A percentile compares a stretch with the other conserved stretches of the same genome.
phyloP scores from a whole-genome alignment of 2,329 filamentous ascomycete species.

The Pseudogymnoascus sp. region DNA sequence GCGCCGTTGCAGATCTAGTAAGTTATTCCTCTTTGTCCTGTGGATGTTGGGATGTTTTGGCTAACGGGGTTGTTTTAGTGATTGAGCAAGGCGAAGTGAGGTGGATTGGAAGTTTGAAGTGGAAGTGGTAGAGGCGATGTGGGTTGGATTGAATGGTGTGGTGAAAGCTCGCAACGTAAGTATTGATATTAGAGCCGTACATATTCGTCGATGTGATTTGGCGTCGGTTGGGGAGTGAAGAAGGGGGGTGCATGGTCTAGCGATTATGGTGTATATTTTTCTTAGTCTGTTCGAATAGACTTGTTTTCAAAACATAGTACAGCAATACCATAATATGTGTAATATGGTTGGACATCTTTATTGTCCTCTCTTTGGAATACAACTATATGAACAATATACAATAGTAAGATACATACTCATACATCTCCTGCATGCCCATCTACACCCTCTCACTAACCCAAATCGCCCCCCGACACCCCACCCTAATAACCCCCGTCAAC shows the following conservation, averaged over 20 bases:
- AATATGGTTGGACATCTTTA: neutral
- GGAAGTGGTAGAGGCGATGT: neutral
- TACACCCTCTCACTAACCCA: conserved; percentile 75
- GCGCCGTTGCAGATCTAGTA: conserved; percentile 96
- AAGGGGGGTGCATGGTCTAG: conserved; percentile 6
- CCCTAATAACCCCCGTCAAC: conserved; percentile 75
- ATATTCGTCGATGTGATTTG: conserved; percentile 5
- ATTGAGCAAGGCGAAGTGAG: neutral
- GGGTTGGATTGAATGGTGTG: neutral
- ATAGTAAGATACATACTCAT: conserved; percentile 12
- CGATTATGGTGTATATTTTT: neutral
- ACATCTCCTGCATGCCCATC: conserved; percentile 14
- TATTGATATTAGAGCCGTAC: conserved; percentile 9
- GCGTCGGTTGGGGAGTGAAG: neutral
- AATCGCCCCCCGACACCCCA: conserved; percentile 87
- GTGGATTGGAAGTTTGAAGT: neutral
- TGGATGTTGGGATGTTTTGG: neutral
- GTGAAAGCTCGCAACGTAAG: neutral
- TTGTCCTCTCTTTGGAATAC: neutral
- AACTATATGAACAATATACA: neutral
- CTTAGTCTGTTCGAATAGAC: neutral
- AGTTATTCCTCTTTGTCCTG: conserved; percentile 33
- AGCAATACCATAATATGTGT: neutral
- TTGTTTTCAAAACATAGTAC: neutral
- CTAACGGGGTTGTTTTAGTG: neutral